A percentile compares a stretch with the other conserved stretches of the same genome.
Conservation (phyloP, 1,284 basidiomycete genomes). For the Cutaneotrichosporon spelunceum region DNA sequence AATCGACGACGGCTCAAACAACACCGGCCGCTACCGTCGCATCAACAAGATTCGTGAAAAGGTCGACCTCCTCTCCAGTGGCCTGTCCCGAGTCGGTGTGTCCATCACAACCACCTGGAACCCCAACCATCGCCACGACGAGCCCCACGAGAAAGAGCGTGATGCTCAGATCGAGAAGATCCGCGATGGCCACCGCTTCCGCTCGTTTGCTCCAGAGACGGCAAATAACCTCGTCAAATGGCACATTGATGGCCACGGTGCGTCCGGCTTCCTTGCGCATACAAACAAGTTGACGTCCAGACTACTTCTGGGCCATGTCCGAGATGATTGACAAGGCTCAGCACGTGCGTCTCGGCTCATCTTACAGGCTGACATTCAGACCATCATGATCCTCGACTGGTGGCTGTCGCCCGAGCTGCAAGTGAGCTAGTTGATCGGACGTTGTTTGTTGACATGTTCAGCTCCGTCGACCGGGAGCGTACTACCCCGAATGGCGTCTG, state of each 20-base stretch:
- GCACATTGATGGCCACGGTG: slow-evolving; percentile 79
- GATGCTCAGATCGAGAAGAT: slow-evolving; percentile 68
- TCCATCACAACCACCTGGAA: slow-evolving; percentile 48
- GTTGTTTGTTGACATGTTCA: slow-evolving; percentile 20
- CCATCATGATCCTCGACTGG: slow-evolving; percentile 76
- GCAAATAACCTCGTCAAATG: slow-evolving; percentile 76
- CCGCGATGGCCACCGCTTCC: slow-evolving; percentile 72
- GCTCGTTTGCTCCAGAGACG: slow-evolving; percentile 73
- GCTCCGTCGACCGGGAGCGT: slow-evolving; percentile 79
- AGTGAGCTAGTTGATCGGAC: slow-evolving; percentile 21
- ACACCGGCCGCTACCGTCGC: not conserved
- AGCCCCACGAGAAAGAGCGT: slow-evolving; percentile 59
- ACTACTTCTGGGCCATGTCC: slow-evolving; percentile 90
- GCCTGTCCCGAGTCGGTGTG: slow-evolving; percentile 37
- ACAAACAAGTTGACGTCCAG: slow-evolving; percentile 32
- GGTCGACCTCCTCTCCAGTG: slow-evolving; percentile 38
- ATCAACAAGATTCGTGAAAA: slow-evolving; percentile 33
- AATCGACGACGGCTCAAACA: slow-evolving; percentile 6
- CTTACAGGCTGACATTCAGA: slow-evolving; percentile 37
- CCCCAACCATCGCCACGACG: slow-evolving; percentile 66
- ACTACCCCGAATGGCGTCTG: slow-evolving; percentile 77
- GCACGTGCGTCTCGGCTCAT: slow-evolving; percentile 31
- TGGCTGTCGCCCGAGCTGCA: slow-evolving; percentile 86
- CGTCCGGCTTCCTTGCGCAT: not conserved
- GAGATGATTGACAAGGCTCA: slow-evolving; percentile 69